These are phyloP conservation scores for Achaetomium macrosporum DNA, from an alignment of 2,329 filamentous ascomycete genomes.

Conservation along the genomic window DNA sequence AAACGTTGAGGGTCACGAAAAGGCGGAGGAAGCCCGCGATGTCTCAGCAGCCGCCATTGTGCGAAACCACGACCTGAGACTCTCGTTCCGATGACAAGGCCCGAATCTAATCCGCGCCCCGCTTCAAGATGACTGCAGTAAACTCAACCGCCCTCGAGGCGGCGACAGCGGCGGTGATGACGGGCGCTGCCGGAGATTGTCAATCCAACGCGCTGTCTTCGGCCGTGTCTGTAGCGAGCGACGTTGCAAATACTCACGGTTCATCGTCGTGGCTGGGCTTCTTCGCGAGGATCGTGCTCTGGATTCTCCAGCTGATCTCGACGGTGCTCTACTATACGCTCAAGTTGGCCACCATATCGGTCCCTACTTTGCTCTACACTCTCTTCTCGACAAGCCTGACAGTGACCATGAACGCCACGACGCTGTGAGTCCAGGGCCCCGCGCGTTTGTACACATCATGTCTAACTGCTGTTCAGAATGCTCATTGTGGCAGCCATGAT, in stretches of 20 bases:
- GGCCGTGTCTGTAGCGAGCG: slow-evolving; percentile 34
- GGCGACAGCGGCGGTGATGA: slow-evolving; percentile 17
- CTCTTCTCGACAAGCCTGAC: slow-evolving; percentile 90
- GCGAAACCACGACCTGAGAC: background rate
- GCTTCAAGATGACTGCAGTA: slow-evolving; percentile 18
- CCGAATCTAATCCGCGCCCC: background rate
- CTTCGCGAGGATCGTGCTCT: slow-evolving; percentile 50
- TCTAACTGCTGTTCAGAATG: slow-evolving; percentile 44
- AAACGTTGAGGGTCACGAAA: background rate
- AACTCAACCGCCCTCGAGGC: slow-evolving; percentile 15
- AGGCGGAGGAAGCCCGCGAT: background rate
- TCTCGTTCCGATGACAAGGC: background rate
- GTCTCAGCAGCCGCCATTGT: background rate
- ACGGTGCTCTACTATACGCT: slow-evolving; percentile 70
- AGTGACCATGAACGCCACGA: slow-evolving; percentile 98
- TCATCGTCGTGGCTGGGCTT: slow-evolving; percentile 53
- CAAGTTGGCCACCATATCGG: slow-evolving; percentile 78
- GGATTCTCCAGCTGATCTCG: slow-evolving; percentile 50
- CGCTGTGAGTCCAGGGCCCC: slow-evolving; percentile 56
- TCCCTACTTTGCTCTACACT: slow-evolving; percentile 84
- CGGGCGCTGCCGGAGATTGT: slow-evolving; percentile 26
- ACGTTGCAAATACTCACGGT: slow-evolving; percentile 34
- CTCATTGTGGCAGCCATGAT: slow-evolving; percentile 70
- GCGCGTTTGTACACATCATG: no score
- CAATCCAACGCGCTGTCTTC: slow-evolving; percentile 30